A percentile compares a stretch with the other conserved stretches of the same genome.
Conservation (phyloP, 495 filamentous ascomycete genomes). For the Massariosphaeria phaeospora region DNA sequence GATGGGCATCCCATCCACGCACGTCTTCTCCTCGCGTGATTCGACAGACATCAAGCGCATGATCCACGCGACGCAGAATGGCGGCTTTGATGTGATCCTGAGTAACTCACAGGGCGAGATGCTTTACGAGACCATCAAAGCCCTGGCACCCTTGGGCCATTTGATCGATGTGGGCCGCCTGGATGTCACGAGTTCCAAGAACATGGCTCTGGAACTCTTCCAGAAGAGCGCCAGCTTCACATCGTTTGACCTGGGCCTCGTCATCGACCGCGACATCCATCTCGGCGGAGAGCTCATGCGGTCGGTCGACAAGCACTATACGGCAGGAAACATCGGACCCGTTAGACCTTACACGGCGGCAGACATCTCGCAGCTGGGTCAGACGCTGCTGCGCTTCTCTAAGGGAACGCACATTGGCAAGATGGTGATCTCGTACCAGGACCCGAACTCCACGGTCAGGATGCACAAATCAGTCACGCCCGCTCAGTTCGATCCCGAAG, state of each 20-base stretch:
- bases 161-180: slow-evolving; percentile 25
- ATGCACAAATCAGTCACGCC: slow-evolving; percentile 6
- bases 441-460: slow-evolving; percentile 20
- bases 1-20: not conserved
- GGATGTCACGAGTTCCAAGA: slow-evolving; percentile 2
- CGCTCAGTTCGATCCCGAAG: slow-evolving; percentile 30
- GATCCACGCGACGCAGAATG: not conserved
- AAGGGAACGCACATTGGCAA: slow-evolving; percentile 28
- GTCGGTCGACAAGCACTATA: slow-evolving; percentile 4
- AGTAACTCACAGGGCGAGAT: slow-evolving; percentile 5
- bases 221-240: slow-evolving; percentile 18
- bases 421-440: slow-evolving; percentile 29
- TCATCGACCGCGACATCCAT: slow-evolving; percentile 1
- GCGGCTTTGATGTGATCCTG: slow-evolving; percentile 26
- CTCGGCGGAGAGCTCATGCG: not conserved
- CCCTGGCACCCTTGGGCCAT: slow-evolving; percentile 6
- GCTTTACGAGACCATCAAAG: not conserved
- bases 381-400: slow-evolving; percentile 18
- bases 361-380: slow-evolving; percentile 23
- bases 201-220: slow-evolving; percentile 14
- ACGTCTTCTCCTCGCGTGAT: slow-evolving; percentile 17
- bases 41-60: not conserved
- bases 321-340: slow-evolving; percentile 15
- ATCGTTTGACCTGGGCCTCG: slow-evolving; percentile 12
- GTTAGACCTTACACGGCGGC: slow-evolving; percentile 7